A percentile compares a stretch with the other conserved stretches of the same genome.
phyloP scores from a whole-genome alignment of 2,329 filamentous ascomycete genomes.

The Tolypocladium amazonense region DNA sequence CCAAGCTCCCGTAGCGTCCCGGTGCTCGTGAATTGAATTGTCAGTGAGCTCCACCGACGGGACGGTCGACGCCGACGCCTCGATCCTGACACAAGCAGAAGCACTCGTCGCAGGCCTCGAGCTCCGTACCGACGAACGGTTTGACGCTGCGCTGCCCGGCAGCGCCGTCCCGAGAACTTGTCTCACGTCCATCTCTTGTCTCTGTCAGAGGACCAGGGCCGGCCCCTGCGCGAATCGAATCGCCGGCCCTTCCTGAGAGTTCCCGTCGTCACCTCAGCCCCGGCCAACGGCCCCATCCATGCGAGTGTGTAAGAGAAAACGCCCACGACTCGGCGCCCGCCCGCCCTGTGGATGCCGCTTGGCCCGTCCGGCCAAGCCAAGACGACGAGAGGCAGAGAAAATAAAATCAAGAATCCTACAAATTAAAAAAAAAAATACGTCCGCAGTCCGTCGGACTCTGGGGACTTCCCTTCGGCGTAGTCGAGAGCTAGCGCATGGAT shows the following conservation, averaged over 20 bases:
- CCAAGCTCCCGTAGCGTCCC: background rate
- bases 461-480: background rate
- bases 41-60: background rate
- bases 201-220: background rate
- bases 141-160: background rate
- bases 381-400: background rate
- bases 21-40: background rate
- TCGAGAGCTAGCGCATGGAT: background rate
- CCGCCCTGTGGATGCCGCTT: background rate
- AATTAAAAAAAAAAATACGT: background rate
- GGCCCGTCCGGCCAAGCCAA: background rate
- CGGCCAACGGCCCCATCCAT: no score
- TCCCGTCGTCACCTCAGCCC: background rate
- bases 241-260: no score
- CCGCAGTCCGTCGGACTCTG: background rate
- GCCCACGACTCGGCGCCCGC: background rate
- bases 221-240: background rate
- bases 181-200: background rate
- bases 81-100: background rate
- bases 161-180: slow-evolving; percentile 1
- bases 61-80: background rate
- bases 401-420: background rate
- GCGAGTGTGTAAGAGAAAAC: background rate
- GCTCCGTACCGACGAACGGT: background rate
- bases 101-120: background rate